A percentile compares a stretch with the other conserved stretches of the same genome.
phyloP scores from a whole-genome alignment of 129 eudicot genomes.

The Tanacetum coccineum region DNA sequence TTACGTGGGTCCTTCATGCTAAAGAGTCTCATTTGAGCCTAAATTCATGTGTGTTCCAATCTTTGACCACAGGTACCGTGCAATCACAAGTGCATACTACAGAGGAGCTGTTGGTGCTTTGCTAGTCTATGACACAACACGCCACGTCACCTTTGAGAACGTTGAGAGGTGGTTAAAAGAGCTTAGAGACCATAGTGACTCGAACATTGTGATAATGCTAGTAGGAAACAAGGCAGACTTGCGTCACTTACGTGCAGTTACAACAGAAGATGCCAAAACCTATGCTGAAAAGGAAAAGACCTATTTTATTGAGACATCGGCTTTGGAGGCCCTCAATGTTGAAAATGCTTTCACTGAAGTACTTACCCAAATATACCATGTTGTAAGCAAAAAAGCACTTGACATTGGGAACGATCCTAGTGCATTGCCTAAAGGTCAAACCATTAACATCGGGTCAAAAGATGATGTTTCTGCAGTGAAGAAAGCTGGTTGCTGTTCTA shows the following conservation, averaged over 20 bases:
- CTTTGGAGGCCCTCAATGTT: slow-evolving; percentile 62
- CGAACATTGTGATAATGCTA: slow-evolving; percentile 69
- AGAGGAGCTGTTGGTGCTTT: slow-evolving; percentile 80
- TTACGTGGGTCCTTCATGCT: too few relatives aligned
- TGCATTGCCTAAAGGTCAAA: slow-evolving; percentile 58
- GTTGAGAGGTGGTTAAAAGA: slow-evolving; percentile 71
- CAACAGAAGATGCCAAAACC: slow-evolving; percentile 69
- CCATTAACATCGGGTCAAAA: slow-evolving; percentile 48
- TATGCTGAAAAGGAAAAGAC: slow-evolving; percentile 63
- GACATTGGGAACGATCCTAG: slow-evolving; percentile 55
- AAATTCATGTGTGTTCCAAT: slow-evolving; percentile 6
- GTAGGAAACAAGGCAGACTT: slow-evolving; percentile 71
- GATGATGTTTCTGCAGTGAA: slow-evolving; percentile 59
- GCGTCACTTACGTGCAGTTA: slow-evolving; percentile 56
- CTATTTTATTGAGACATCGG: slow-evolving; percentile 68
- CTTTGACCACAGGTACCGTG: slow-evolving; percentile 43
- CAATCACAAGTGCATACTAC: slow-evolving; percentile 74
- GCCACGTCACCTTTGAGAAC: slow-evolving; percentile 62
- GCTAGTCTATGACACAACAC: slow-evolving; percentile 67
- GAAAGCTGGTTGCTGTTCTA: slow-evolving; percentile 54
- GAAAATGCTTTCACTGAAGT: slow-evolving; percentile 64
- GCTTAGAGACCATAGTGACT: slow-evolving; percentile 62
- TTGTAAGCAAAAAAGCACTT: slow-evolving; percentile 63
- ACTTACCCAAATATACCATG: slow-evolving; percentile 57
- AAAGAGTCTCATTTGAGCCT: not conserved